Evolutionary conservation across 1,284 basidiomycete species (phyloP).

Genomic region (Leucoagaricus sp.): DNA sequence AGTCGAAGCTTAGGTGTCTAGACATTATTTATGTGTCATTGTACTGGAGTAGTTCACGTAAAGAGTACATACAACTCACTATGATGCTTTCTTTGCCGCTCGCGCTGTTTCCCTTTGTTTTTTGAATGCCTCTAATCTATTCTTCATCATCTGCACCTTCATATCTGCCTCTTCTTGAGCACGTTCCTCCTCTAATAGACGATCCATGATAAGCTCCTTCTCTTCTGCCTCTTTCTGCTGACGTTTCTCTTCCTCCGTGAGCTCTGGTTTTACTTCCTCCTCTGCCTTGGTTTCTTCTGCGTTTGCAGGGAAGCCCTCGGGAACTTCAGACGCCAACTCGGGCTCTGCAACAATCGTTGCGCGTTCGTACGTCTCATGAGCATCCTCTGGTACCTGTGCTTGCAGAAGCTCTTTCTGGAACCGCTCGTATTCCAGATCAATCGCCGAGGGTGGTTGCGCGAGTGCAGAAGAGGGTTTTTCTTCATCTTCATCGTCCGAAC

Average conservation of each 20-base stretch:
- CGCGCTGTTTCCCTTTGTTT: slow-evolving; percentile 51
- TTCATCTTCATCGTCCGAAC: slow-evolving; percentile 50
- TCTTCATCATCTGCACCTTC: slow-evolving; percentile 66
- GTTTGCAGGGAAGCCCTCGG: slow-evolving; percentile 54
- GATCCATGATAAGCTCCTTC: slow-evolving; percentile 79
- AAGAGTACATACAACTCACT: background rate
- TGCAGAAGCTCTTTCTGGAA: slow-evolving; percentile 66
- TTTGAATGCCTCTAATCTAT: slow-evolving; percentile 60
- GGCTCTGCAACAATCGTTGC: slow-evolving; percentile 76
- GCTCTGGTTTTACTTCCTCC: slow-evolving; percentile 23
- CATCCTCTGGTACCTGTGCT: slow-evolving; percentile 35
- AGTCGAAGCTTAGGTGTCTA: slow-evolving; percentile 7
- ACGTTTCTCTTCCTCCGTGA: slow-evolving; percentile 51
- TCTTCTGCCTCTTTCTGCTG: slow-evolving; percentile 59
- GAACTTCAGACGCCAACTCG: slow-evolving; percentile 43
- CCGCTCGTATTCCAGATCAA: slow-evolving; percentile 68
- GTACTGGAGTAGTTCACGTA: background rate
- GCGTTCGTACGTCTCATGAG: slow-evolving; percentile 55
- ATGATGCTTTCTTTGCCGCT: slow-evolving; percentile 19
- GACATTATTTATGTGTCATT: slow-evolving; percentile 4
- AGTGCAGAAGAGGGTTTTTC: slow-evolving; percentile 17
- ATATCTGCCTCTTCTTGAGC: slow-evolving; percentile 84
- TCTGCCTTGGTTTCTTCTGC: slow-evolving; percentile 26
- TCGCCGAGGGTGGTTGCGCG: slow-evolving; percentile 28
- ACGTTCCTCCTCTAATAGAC: slow-evolving; percentile 75